Conservation (phyloP, 352 stramenopile genomes). For the Phytophthora constricta region DNA sequence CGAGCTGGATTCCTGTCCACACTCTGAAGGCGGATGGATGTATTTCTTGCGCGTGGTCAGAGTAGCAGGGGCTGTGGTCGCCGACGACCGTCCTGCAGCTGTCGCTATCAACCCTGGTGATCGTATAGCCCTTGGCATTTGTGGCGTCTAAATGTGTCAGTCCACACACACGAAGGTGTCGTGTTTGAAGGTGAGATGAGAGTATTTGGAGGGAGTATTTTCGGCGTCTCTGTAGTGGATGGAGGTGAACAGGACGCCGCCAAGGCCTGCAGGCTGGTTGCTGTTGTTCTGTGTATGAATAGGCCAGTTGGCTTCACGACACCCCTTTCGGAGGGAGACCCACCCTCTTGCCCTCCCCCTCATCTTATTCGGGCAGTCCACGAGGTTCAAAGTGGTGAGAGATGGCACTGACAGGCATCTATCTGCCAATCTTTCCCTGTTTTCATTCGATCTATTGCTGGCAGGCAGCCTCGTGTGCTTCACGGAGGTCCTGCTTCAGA, state of each 20-base stretch:
- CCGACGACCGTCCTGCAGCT: background rate
- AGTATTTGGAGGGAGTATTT: slow-evolving; percentile 20
- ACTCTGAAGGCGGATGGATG: background rate
- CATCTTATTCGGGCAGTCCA: slow-evolving; percentile 22
- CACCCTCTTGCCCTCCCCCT: slow-evolving; percentile 24
- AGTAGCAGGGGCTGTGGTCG: background rate
- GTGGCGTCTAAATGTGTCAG: slow-evolving; percentile 14
- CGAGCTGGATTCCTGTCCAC: background rate
- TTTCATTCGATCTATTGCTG: slow-evolving; percentile 43
- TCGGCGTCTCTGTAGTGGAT: background rate
- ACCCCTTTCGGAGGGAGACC: too few relatives aligned
- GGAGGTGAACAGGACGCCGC: slow-evolving; percentile 10
- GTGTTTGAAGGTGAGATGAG: slow-evolving; percentile 13
- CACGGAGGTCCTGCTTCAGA: slow-evolving; percentile 20
- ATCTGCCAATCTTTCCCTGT: slow-evolving; percentile 35
- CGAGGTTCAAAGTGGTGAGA: slow-evolving; percentile 15
- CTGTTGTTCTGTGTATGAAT: slow-evolving; percentile 36
- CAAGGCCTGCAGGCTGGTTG: slow-evolving; percentile 5
- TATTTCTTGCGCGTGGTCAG: background rate
- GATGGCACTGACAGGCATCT: slow-evolving; percentile 18
- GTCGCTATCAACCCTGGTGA: background rate
- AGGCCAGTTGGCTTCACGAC: too few relatives aligned
- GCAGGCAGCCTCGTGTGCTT: slow-evolving; percentile 6
- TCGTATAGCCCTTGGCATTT: background rate
- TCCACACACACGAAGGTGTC: background rate